Percentiles rank a stretch among this genome's conserved stretches.
Evolutionary conservation across 441 rosid species (phyloP).

Genomic region (Breynia disticha): DNA sequence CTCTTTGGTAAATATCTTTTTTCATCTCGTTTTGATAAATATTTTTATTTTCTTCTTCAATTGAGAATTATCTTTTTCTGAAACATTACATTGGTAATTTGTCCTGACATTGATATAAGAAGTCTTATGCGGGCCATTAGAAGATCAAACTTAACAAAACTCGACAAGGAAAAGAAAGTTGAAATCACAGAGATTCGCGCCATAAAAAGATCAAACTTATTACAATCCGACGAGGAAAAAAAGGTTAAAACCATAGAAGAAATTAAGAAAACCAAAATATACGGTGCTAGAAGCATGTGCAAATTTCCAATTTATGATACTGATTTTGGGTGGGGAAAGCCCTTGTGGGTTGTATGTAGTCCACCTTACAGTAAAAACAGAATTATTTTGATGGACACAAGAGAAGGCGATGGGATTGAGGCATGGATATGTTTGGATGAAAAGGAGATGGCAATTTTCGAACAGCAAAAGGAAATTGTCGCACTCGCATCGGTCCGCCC

Average conservation of each 20-base stretch:
- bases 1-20: too few species aligned
- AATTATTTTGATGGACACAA: neutral
- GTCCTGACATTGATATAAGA: neutral
- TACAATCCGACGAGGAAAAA: neutral
- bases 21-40: too few species aligned
- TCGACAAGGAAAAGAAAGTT: too few species aligned
- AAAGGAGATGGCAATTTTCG: neutral
- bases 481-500: neutral
- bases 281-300: neutral
- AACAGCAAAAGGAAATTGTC: neutral
- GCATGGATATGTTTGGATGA: neutral
- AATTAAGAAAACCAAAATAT: neutral
- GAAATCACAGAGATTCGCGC: too few species aligned
- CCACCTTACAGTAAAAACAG: neutral
- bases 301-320: neutral
- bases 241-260: neutral
- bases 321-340: slow-evolving; percentile 1
- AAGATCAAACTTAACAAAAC: too few species aligned
- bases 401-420: neutral
- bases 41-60: too few species aligned
- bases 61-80: too few species aligned
- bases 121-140: neutral
- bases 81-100: too few species aligned
- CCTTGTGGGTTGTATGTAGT: neutral
- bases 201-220: too few species aligned